Evolutionary conservation across 139 green algal genomes (phyloP).

Genomic region (Micractinium sp.): DNA sequence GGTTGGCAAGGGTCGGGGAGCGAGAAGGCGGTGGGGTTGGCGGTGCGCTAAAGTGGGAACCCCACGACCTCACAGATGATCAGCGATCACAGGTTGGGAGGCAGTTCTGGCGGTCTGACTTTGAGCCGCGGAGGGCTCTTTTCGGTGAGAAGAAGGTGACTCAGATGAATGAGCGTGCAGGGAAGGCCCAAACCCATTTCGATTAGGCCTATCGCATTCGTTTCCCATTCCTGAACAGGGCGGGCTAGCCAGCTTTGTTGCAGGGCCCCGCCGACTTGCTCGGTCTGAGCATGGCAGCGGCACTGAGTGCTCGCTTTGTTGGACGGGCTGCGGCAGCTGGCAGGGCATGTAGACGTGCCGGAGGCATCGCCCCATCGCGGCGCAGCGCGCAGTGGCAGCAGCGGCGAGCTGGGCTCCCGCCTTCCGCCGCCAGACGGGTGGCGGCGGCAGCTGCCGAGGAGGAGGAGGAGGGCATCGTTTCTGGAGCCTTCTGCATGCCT

Average conservation of each 20-base stretch:
- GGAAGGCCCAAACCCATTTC: not conserved
- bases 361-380: not conserved
- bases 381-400: not conserved
- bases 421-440: not conserved
- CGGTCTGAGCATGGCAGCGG: not conserved
- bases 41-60: not conserved
- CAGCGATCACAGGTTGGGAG: not conserved
- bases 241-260: not conserved
- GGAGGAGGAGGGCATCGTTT: not conserved
- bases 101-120: not conserved
- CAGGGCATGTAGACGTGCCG: not conserved
- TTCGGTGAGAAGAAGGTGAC: too few species aligned
- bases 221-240: not conserved
- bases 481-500: conserved; percentile 14
- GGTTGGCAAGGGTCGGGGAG: not conserved
- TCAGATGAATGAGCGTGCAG: not conserved
- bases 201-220: too few species aligned
- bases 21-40: not conserved
- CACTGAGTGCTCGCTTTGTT: not conserved
- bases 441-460: not conserved
- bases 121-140: not conserved
- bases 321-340: not conserved
- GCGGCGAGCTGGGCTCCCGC: too few species aligned
- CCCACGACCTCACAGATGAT: not conserved
- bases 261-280: not conserved